Base-by-base conservation (phyloP, 2,329 filamentous ascomycete species). In the Aspergillus sp. region DNA sequence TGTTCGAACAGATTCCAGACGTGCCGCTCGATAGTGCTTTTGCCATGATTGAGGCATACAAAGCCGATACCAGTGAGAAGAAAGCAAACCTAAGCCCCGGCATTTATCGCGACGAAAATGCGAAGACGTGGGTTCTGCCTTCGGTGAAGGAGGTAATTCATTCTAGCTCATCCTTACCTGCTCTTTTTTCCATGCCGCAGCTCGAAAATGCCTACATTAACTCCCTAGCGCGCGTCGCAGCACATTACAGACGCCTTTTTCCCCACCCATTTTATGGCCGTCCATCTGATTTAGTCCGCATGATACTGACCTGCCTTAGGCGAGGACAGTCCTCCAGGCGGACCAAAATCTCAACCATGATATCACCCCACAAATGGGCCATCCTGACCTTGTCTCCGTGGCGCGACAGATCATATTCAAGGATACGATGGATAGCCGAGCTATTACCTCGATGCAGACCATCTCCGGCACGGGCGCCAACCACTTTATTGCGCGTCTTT, bases 381-480 rank as follows among this genome's bases (percentile, higher is more conserved):
- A n/a, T n/a, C n/a, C n/a, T n/a, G n/a, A n/a, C 66, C 82, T 88
- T 33, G 85, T 86, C 35, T 94, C 94, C 57, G 78, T 82, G 38
- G 88, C 88, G 51, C 72, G 93, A 37, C 64, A 76, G 34, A 69
- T 76, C 34, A 69, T 75, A 40, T 88, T 93, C 66, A 89, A 82
- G 35, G 71, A 74, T 51, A 84, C 85, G 55, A 85, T 86, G 14
- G 80, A 82, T 52, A 32, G 40, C n/a, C 15, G 29, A 32, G 42
- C 43, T n/a, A 47, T 76, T 37, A 69, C 79, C 37, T 86, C 82
- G 16, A 58, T 93, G 25, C 88, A 95, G 66, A 89, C 86, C 52
- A 86, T 95, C 63, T 93, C 88, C 34, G 88, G 88, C 45, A 95
- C 88, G 38, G 88, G 89, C 45, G 86, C 88, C 41, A 80, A 91